A percentile compares a stretch with the other conserved stretches of the same genome.
Conservation (phyloP, 2,329 filamentous ascomycete genomes). For the Metarhizium rileyi region DNA sequence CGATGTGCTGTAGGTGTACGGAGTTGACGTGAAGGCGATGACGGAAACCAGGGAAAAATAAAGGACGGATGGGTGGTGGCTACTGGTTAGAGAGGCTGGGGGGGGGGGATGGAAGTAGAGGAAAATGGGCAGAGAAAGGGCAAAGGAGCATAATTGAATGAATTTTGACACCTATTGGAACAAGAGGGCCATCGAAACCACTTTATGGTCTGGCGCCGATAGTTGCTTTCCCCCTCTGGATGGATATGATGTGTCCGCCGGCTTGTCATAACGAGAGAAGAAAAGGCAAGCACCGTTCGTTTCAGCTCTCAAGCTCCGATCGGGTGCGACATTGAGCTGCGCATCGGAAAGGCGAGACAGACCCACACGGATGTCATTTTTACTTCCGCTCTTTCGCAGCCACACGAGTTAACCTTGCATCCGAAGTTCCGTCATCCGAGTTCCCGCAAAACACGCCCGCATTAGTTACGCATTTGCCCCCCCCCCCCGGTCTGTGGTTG, state of each 20-base stretch:
- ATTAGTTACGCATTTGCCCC: too few species aligned
- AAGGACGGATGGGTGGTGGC: background rate
- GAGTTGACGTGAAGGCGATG: background rate
- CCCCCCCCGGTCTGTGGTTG: too few species aligned
- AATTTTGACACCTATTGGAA: background rate
- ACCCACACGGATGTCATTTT: background rate
- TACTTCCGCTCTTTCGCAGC: background rate
- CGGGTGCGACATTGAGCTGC: too few species aligned
- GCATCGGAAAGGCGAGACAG: background rate
- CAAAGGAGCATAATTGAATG: background rate
- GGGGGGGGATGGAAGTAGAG: background rate
- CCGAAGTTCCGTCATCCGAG: constrained; percentile 21
- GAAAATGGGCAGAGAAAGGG: background rate
- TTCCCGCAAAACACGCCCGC: too few species aligned
- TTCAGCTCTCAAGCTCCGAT: too few species aligned
- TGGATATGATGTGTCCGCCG: too few species aligned
- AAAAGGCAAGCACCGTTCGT: too few species aligned
- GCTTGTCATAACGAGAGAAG: too few species aligned
- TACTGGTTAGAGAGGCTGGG: background rate
- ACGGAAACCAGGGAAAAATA: background rate
- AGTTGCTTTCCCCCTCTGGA: background rate
- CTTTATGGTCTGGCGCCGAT: constrained; percentile 2
- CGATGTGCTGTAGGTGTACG: background rate
- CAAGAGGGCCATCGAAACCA: constrained; percentile 4
- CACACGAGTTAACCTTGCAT: constrained; percentile 3